Conservation (phyloP, 2,329 filamentous ascomycete genomes). For the Botrytis tulipae region DNA sequence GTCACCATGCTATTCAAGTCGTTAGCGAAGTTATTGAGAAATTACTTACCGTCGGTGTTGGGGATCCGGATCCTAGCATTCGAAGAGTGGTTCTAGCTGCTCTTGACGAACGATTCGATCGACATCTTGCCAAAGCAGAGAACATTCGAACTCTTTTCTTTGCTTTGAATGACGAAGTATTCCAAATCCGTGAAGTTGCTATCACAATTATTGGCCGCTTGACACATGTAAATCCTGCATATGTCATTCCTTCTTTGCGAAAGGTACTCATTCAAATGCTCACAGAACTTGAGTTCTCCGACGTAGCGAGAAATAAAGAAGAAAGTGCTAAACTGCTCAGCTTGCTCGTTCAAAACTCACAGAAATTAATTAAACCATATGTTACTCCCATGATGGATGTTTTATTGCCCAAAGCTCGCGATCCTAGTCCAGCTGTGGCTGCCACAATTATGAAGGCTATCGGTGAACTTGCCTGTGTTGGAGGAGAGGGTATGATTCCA, state of each 20-base stretch:
- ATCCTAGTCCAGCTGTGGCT: conserved; percentile 81
- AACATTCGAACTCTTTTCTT: conserved; percentile 96
- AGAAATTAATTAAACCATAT: conserved; percentile 90
- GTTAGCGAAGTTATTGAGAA: conserved; percentile 98
- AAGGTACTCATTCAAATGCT: conserved; percentile 95
- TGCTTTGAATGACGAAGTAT: conserved; percentile 91
- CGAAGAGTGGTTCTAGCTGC: conserved; percentile 84
- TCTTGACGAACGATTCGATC: conserved; percentile 89
- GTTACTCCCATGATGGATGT: conserved; percentile 96
- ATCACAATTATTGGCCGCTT: conserved; percentile 95
- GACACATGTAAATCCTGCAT: conserved; percentile 88
- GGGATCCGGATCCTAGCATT: conserved; percentile 86
- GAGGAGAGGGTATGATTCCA: conserved; percentile 87
- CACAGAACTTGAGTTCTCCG: conserved; percentile 94
- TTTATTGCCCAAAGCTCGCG: conserved; percentile 86
- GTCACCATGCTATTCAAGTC: conserved; percentile 92
- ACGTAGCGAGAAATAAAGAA: conserved; percentile 90
- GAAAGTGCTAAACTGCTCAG: conserved; percentile 93
- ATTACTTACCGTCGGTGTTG: conserved; percentile 89
- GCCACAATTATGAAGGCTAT: conserved; percentile 94
- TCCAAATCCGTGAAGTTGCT: conserved; percentile 87
- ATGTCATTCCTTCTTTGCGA: conserved; percentile 91
- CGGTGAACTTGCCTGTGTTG: conserved; percentile 89
- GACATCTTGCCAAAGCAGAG: conserved; percentile 94
- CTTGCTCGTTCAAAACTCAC: conserved; percentile 88